These are phyloP conservation scores for Punica granatum DNA, from an alignment of 345 rosid species.

Conservation along the genomic window DNA sequence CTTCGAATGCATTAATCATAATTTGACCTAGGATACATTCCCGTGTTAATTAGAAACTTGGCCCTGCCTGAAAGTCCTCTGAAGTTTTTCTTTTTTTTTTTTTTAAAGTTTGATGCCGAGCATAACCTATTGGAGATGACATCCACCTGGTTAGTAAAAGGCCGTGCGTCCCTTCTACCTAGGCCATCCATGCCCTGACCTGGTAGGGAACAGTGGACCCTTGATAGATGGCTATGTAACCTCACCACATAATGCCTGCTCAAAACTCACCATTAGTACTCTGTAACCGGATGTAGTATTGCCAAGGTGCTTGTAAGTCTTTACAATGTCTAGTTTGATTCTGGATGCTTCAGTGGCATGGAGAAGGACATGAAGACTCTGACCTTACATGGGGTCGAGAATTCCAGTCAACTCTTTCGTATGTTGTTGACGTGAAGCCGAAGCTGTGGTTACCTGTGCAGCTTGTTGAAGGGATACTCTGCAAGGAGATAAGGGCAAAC, in stretches of 20 bases:
- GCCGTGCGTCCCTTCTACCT: neutral
- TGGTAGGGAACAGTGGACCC: too few species aligned
- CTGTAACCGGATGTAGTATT: neutral
- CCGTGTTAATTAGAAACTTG: neutral
- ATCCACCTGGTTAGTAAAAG: neutral
- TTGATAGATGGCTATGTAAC: too few species aligned
- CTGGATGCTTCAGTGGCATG: neutral
- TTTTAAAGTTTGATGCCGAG: neutral
- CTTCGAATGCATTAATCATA: neutral
- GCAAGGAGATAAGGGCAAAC: constrained; percentile 61
- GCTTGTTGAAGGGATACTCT: constrained; percentile 73
- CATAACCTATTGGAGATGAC: neutral
- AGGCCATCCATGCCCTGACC: too few species aligned
- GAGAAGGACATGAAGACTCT: neutral
- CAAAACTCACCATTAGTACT: too few species aligned
- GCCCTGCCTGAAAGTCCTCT: neutral
- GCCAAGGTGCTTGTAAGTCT: neutral
- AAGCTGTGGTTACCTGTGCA: constrained; percentile 77
- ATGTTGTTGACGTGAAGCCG: constrained; percentile 62
- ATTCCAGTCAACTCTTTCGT: constrained; percentile 50
- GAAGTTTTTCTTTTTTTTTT: too few species aligned
- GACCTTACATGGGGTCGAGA: constrained; percentile 17
- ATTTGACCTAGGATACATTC: neutral
- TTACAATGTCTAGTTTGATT: neutral
- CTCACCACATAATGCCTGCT: too few species aligned